Evolutionary conservation across 805 yeast species (phyloP).

Genomic region (Starmerella bombi): DNA sequence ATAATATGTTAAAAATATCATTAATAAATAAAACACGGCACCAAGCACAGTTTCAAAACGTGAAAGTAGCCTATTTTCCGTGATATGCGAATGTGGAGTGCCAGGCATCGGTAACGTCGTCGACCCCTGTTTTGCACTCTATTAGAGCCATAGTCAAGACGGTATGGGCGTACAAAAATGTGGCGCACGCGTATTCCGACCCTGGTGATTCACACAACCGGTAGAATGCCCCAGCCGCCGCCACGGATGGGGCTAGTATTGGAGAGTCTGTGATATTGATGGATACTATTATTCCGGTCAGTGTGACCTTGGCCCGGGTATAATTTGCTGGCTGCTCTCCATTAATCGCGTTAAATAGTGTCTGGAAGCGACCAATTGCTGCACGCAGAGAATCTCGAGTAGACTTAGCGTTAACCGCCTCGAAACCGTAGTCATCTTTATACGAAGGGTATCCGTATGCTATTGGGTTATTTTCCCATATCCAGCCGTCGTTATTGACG

Average conservation of each 20-base stretch:
- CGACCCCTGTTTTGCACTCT: background rate
- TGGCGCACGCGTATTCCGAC: background rate
- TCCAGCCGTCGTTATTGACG: slow-evolving; percentile 1
- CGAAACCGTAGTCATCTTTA: background rate
- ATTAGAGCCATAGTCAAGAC: background rate
- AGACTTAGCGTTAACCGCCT: background rate
- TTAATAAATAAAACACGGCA: too few species aligned
- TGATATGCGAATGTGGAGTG: background rate
- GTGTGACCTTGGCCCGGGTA: slow-evolving; percentile 8
- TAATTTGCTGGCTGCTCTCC: background rate
- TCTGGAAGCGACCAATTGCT: background rate
- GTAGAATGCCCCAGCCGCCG: background rate
- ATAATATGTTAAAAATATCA: too few species aligned
- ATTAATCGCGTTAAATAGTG: slow-evolving; percentile 1
- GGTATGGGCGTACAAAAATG: background rate
- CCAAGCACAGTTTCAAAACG: too few species aligned
- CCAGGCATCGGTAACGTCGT: background rate
- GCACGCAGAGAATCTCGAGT: background rate
- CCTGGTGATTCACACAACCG: background rate
- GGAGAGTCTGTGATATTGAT: background rate
- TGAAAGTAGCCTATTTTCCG: background rate
- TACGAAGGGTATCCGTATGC: background rate
- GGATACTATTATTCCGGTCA: slow-evolving; percentile 1
- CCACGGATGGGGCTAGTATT: background rate
- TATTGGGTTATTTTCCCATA: slow-evolving; percentile 2